Base-by-base conservation (phyloP, 2,329 filamentous ascomycete species). In the Corynespora cassiicola region DNA sequence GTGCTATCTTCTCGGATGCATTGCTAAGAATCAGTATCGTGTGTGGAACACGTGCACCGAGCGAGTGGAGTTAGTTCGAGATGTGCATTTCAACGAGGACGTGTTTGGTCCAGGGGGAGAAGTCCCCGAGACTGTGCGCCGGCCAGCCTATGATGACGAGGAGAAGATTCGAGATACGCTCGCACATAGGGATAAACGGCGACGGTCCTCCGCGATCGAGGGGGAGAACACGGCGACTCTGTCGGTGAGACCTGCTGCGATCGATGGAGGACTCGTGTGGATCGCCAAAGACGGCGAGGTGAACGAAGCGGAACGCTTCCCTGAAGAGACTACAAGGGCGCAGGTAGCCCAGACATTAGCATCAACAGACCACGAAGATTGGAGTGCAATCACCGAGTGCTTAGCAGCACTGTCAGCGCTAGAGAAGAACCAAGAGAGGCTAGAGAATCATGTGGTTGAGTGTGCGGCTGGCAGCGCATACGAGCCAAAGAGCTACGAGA, bases 271-370 rank as follows among this genome's bases (percentile, higher is more conserved):
- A 34, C 31, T 34, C 14, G 21, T 34, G 11, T 17, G 24, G 12
- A 25, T 34, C 21, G 31, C 31, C 21, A 15, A 34, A 34, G 20
- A 34, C 21, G 21, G 31, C 31, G 31, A 34, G 31, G 8, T 34
- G 26, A 34, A 34, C 19, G 21, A 34, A 34, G 31, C 31, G 21
- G 31, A 34, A 25, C 31, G 31, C 31, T 34, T 34, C 21, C 19
- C 31, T n/a, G n/a, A n/a, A 24, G 31, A 34, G 31, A 25, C 3
- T 25, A 34, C 31, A n/a, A n/a, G n/a, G 31, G 6, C 20, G 6
- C 31, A 34, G 21, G 31, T 34, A 15, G 31, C 31, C n/a, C 21
- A 34, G 31, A 25, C 21, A 23, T n/a, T 34, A 18, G 31, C 21
- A 16, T 34, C 21, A 2, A 16, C 12, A 17, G 31, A 34, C 31